Conservation (phyloP, 2,329 filamentous ascomycete species). For the Fusarium torulosum region DNA sequence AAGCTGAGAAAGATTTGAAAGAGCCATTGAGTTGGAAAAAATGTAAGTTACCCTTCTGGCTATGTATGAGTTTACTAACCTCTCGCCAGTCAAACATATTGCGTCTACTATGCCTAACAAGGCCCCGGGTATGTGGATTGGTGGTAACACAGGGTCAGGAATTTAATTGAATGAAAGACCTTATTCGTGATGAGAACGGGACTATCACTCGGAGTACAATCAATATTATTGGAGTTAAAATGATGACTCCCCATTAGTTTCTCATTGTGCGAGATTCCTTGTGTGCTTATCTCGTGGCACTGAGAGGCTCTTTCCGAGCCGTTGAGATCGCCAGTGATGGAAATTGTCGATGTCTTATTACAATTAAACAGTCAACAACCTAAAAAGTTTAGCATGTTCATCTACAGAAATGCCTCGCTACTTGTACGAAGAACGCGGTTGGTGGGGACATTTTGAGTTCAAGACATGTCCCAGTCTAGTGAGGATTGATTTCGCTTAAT, state of each 20-base stretch:
- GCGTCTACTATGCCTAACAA: not conserved
- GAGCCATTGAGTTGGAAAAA: slow-evolving; percentile 45
- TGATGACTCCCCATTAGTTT: not conserved
- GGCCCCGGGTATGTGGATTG: slow-evolving; percentile 2
- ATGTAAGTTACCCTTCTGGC: slow-evolving; percentile 27
- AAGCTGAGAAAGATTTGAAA: slow-evolving; percentile 42
- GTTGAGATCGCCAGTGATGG: not conserved
- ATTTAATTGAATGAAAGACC: too few relatives aligned
- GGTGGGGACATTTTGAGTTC: slow-evolving; percentile 8
- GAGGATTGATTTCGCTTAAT: slow-evolving; percentile 22
- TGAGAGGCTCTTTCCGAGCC: not conserved
- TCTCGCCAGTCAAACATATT: slow-evolving; percentile 27
- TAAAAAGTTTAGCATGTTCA: too few relatives aligned
- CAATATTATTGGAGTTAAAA: not conserved
- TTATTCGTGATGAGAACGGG: too few relatives aligned
- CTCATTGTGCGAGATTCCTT: not conserved
- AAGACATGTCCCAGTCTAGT: not conserved
- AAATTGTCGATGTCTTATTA: slow-evolving; percentile 8
- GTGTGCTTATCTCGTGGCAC: not conserved
- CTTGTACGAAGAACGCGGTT: not conserved
- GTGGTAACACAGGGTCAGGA: too few relatives aligned
- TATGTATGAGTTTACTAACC: not conserved
- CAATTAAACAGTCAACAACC: not conserved
- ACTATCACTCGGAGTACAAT: not conserved
- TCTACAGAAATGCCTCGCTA: not conserved